These are phyloP conservation scores for Solanum appendiculatum DNA, from an alignment of 257 asterid species.

Conservation along the genomic window DNA sequence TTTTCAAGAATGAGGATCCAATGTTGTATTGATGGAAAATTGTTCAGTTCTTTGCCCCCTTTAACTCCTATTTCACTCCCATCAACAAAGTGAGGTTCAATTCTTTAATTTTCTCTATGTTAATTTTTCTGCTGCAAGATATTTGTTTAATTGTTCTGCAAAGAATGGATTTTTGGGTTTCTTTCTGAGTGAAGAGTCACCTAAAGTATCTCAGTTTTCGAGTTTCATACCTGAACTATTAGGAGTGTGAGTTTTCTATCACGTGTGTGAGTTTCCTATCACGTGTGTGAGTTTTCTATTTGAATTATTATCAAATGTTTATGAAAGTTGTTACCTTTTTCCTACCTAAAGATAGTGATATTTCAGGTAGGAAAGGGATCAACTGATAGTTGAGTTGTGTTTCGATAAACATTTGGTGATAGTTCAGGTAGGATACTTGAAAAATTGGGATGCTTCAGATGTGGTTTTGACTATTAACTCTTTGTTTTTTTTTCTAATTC, in stretches of 20 bases:
- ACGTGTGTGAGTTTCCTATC: no score
- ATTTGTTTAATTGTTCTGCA: background rate
- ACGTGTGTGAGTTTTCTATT: no score
- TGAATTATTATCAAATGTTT: no score
- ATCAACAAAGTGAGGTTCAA: conserved; percentile 26
- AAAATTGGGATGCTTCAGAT: background rate
- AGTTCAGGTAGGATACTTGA: background rate
- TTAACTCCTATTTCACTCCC: conserved; percentile 47
- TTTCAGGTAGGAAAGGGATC: background rate
- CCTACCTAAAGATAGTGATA: background rate
- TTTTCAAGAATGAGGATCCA: conserved; percentile 36
- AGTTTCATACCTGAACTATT: background rate
- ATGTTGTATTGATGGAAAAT: conserved; percentile 25
- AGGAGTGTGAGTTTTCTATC: no score
- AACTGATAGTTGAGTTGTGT: background rate
- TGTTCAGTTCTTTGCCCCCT: conserved; percentile 24
- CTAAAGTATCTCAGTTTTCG: background rate
- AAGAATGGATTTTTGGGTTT: background rate
- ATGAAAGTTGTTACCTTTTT: background rate
- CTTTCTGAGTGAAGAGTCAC: background rate
- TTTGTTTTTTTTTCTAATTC: background rate
- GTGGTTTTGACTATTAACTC: background rate
- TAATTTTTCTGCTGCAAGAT: background rate
- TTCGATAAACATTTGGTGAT: background rate
- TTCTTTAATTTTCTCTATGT: background rate